Conservation (phyloP, 148 eudicot genomes). For the Rhododendron henanense region DNA sequence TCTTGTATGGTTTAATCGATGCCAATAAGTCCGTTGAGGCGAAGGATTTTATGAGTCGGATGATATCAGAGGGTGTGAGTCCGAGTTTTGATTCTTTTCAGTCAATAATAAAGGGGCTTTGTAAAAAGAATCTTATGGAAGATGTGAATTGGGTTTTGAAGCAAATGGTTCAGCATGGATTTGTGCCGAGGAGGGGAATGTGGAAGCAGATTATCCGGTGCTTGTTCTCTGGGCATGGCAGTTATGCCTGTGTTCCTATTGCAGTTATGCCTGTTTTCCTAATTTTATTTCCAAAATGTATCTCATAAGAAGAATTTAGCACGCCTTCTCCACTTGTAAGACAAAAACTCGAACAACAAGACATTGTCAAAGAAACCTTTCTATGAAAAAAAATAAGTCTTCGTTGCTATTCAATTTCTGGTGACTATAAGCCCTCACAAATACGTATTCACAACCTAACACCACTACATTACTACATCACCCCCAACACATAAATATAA, state of each 20-base stretch:
- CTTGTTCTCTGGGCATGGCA: rapidly evolving
- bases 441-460: no score
- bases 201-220: constrained; percentile 26
- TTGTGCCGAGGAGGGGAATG: constrained; percentile 64
- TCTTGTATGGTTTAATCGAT: constrained; percentile 66
- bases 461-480: no score
- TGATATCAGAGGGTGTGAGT: constrained; percentile 43
- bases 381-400: no score
- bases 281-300: no score
- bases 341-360: no score
- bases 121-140: constrained; percentile 38
- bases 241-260: background rate
- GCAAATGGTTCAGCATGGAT: constrained; percentile 61
- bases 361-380: no score
- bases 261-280: background rate
- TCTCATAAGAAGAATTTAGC: no score
- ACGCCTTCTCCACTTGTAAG: no score
- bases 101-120: constrained; percentile 51
- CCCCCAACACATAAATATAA: no score
- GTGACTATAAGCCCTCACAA: no score
- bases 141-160: constrained; percentile 76
- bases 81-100: constrained; percentile 80
- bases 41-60: constrained; percentile 39
- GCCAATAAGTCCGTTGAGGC: constrained; percentile 50
- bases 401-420: no score